phyloP scores from a whole-genome alignment of 1,284 basidiomycete genomes.

The Moesziomyces globuligerus region DNA sequence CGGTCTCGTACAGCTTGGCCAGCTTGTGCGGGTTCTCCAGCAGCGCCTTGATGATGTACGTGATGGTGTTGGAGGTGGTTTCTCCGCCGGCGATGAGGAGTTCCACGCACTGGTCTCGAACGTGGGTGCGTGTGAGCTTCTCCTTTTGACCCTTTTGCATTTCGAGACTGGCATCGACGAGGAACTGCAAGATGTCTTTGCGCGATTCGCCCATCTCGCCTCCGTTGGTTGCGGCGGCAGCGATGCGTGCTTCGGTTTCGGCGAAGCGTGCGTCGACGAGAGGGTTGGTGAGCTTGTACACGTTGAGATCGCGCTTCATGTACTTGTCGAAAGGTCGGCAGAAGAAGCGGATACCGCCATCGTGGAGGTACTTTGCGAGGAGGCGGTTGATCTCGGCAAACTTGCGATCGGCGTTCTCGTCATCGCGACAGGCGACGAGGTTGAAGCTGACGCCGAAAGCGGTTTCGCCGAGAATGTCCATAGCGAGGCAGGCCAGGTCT shows the following conservation, averaged over 20 bases:
- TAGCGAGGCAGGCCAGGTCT: conserved; percentile 15
- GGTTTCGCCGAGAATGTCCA: conserved; percentile 16
- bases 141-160: conserved; percentile 18
- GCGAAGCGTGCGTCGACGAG: conserved; percentile 9
- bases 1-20: conserved; percentile 11
- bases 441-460: conserved; percentile 14
- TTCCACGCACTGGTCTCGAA: conserved; percentile 16
- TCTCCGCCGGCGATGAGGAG: conserved; percentile 19
- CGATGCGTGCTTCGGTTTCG: conserved; percentile 3
- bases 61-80: conserved; percentile 15
- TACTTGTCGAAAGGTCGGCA: conserved; percentile 19
- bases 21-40: conserved; percentile 14
- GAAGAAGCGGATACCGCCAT: conserved; percentile 14
- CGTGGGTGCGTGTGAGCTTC: conserved; percentile 6
- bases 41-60: conserved; percentile 15
- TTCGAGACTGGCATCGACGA: conserved; percentile 9
- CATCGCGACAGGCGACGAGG: conserved; percentile 13
- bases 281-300: conserved; percentile 21
- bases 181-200: conserved; percentile 17
- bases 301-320: conserved; percentile 19
- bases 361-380: conserved; percentile 16
- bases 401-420: conserved; percentile 6
- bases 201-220: conserved; percentile 1
- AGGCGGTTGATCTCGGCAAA: conserved; percentile 17
- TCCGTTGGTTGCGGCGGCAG: conserved; percentile 1